Conservation (phyloP, 1,284 basidiomycete species). For the Ustilago nuda region DNA sequence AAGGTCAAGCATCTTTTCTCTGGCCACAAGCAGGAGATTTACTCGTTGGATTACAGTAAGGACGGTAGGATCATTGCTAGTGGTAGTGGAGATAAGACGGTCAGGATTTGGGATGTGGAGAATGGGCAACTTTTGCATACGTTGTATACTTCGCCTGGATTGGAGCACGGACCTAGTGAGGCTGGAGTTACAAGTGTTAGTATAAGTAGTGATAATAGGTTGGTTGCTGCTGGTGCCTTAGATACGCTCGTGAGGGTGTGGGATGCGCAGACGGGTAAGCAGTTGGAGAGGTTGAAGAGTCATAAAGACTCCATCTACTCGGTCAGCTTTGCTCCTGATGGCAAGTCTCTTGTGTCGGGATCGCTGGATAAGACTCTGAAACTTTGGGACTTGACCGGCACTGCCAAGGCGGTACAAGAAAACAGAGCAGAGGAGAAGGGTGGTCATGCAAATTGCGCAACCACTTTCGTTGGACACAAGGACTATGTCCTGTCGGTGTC, state of each 20-base stretch:
- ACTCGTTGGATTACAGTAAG: conserved; percentile 83
- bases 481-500: conserved; percentile 84
- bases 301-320: conserved; percentile 86
- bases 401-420: conserved; percentile 68
- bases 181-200: conserved; percentile 80
- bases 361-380: conserved; percentile 88
- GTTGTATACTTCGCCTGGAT: conserved; percentile 65
- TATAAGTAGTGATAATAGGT: conserved; percentile 82
- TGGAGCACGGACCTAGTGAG: conserved; percentile 75
- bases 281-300: conserved; percentile 81
- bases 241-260: conserved; percentile 88
- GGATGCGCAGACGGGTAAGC: conserved; percentile 79
- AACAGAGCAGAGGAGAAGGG: conserved; percentile 58
- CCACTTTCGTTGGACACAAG: conserved; percentile 86
- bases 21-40: conserved; percentile 90
- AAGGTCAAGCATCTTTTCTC: conserved; percentile 75
- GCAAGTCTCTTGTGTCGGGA: conserved; percentile 80
- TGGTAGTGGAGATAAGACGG: conserved; percentile 88
- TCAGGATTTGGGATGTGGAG: conserved; percentile 87
- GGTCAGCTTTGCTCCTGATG: conserved; percentile 88
- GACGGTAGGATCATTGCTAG: conserved; percentile 87
- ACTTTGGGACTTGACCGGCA: conserved; percentile 81
- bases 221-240: conserved; percentile 84
- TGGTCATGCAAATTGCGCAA: conserved; percentile 75
- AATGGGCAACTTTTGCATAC: conserved; percentile 71